phyloP scores from a whole-genome alignment of 148 eudicot genomes.

The Spergularia marina region DNA sequence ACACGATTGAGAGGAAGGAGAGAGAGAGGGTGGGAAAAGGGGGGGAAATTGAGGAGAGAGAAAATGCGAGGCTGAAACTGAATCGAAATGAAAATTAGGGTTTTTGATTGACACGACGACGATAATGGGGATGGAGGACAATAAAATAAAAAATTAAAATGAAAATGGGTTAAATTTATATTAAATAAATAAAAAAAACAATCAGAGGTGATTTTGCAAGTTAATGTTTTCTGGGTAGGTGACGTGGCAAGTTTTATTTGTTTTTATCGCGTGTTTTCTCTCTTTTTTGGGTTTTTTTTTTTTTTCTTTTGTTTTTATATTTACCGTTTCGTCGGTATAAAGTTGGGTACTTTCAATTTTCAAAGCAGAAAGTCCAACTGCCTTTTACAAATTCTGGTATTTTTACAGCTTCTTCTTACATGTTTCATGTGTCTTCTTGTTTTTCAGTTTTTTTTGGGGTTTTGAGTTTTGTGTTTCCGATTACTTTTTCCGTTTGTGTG shows the following conservation, averaged over 20 bases:
- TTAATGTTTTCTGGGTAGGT: background rate
- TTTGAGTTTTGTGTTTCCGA: too few relatives aligned
- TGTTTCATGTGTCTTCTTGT: background rate
- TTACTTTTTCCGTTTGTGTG: too few relatives aligned
- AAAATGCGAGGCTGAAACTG: slow-evolving; percentile 47
- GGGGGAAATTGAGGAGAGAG: slow-evolving; percentile 20
- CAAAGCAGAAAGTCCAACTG: background rate
- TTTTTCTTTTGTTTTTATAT: background rate
- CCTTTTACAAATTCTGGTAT: background rate
- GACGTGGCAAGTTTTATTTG: background rate
- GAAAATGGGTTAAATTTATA: background rate
- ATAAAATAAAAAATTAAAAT: background rate
- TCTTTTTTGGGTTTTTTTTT: background rate
- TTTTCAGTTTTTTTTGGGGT: too few relatives aligned
- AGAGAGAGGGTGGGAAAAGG: slow-evolving; percentile 11
- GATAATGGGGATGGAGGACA: slow-evolving; percentile 17
- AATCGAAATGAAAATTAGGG: slow-evolving; percentile 48
- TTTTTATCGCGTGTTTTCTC: background rate
- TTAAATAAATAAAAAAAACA: background rate
- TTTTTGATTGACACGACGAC: slow-evolving; percentile 35
- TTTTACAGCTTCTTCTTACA: background rate
- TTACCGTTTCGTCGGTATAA: background rate
- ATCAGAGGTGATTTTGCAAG: background rate
- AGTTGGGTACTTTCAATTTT: too few relatives aligned
- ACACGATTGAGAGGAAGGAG: background rate